phyloP scores from a whole-genome alignment of 1,284 basidiomycete species.

The Moniliophthora roreri region DNA sequence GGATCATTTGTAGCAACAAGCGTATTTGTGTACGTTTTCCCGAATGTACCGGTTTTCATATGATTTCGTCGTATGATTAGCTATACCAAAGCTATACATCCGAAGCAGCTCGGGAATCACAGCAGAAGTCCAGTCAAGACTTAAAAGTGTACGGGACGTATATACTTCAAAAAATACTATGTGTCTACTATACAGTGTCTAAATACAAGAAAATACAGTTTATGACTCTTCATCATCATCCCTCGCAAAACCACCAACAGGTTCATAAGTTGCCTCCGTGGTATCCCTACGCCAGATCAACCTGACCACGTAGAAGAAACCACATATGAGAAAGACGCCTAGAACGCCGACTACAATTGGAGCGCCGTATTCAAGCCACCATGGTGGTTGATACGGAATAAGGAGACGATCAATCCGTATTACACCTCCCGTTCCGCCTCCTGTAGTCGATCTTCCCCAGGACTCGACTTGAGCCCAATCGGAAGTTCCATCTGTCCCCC shows the following conservation, averaged over 20 bases:
- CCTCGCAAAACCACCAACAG: constrained; percentile 72
- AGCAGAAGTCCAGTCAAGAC: too few species aligned
- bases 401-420: constrained; percentile 85
- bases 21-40: too few species aligned
- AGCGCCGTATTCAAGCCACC: constrained; percentile 72
- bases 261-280: constrained; percentile 83
- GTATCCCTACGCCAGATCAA: constrained; percentile 68
- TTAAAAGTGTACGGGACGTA: background rate
- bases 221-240: constrained; percentile 47
- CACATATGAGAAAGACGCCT: constrained; percentile 57
- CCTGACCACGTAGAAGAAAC: constrained; percentile 72
- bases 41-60: constrained; percentile 5
- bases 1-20: too few species aligned
- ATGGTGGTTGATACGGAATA: constrained; percentile 82
- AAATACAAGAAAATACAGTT: constrained; percentile 7
- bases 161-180: background rate
- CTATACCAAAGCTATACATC: too few species aligned
- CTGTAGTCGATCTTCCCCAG: constrained; percentile 82
- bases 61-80: too few species aligned
- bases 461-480: constrained; percentile 79
- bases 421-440: constrained; percentile 77
- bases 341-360: constrained; percentile 57
- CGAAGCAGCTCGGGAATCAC: constrained; percentile 18
- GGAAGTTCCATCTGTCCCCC: constrained; percentile 67
- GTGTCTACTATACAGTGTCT: constrained; percentile 3